phyloP scores from a whole-genome alignment of 2,329 filamentous ascomycete species.

The Alternaria arborescens region DNA sequence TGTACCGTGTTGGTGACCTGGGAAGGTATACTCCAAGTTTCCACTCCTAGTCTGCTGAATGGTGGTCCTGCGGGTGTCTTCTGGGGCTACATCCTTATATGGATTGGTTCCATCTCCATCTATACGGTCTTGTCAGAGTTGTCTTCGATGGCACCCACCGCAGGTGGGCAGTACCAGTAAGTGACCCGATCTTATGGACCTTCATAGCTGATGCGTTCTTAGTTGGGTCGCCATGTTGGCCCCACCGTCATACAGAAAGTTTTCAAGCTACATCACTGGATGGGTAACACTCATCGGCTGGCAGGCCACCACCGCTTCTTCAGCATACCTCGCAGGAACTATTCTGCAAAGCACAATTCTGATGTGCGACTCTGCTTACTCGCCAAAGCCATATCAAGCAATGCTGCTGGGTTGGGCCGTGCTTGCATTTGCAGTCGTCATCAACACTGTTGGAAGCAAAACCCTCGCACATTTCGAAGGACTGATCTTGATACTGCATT shows the following conservation, averaged over 20 bases:
- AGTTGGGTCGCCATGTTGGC: constrained; percentile 49
- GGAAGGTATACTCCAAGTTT: constrained; percentile 14
- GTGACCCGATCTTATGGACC: not conserved
- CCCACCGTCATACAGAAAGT: constrained; percentile 43
- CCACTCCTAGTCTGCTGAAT: constrained; percentile 15
- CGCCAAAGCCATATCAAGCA: constrained; percentile 55
- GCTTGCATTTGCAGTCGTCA: constrained; percentile 41
- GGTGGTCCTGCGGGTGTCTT: constrained; percentile 24
- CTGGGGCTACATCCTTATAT: constrained; percentile 21
- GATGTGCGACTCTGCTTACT: constrained; percentile 22
- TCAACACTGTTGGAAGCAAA: constrained; percentile 54
- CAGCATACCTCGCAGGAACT: constrained; percentile 9
- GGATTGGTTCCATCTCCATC: constrained; percentile 19
- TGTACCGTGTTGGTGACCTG: constrained; percentile 15
- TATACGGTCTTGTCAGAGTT: constrained; percentile 25
- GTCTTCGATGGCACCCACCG: constrained; percentile 25
- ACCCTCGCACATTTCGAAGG: constrained; percentile 56
- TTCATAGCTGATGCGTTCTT: not conserved
- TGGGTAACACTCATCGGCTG: constrained; percentile 27
- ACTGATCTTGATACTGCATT: constrained; percentile 55
- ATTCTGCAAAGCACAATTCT: constrained; percentile 16
- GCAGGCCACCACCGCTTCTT: constrained; percentile 19
- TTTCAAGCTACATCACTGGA: constrained; percentile 22
- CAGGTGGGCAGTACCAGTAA: constrained; percentile 26
- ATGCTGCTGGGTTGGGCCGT: constrained; percentile 57